Evolutionary conservation across 805 yeast species (phyloP).

Genomic region (Lachancea cidri): DNA sequence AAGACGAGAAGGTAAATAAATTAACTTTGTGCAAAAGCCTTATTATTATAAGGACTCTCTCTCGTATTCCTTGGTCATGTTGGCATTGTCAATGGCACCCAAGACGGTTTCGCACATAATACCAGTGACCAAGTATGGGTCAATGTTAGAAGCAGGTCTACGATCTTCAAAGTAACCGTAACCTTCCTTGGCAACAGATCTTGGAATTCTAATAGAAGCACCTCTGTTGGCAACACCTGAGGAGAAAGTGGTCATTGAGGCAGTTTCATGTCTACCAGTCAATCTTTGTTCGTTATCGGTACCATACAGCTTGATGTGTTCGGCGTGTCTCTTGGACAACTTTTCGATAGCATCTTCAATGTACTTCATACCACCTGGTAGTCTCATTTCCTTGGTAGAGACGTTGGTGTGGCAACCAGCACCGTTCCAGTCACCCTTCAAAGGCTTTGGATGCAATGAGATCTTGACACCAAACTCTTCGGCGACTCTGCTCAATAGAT

Average conservation of each 20-base stretch:
- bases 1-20: not conserved
- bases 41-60: slow-evolving; percentile 56
- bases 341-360: slow-evolving; percentile 91
- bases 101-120: slow-evolving; percentile 95
- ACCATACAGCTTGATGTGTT: slow-evolving; percentile 94
- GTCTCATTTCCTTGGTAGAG: slow-evolving; percentile 87
- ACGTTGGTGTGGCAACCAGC: slow-evolving; percentile 99
- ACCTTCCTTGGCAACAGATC: slow-evolving; percentile 97
- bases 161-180: slow-evolving; percentile 99
- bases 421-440: slow-evolving; percentile 99
- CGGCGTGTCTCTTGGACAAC: slow-evolving; percentile 92
- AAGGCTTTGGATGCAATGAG: slow-evolving; percentile 98
- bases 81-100: slow-evolving; percentile 92
- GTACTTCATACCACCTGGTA: slow-evolving; percentile 90
- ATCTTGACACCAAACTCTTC: slow-evolving; percentile 99
- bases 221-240: slow-evolving; percentile 99
- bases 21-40: too few relatives aligned
- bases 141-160: slow-evolving; percentile 99
- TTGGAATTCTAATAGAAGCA: slow-evolving; percentile 97
- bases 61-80: slow-evolving; percentile 84
- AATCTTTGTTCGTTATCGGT: slow-evolving; percentile 91
- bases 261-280: slow-evolving; percentile 98
- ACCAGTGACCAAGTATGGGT: slow-evolving; percentile 98
- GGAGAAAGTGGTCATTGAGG: slow-evolving; percentile 83
- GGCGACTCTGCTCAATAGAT: slow-evolving; percentile 87